Percentiles rank a stretch among this genome's conserved stretches.
Evolutionary conservation across 371 early-diverging fungal species (phyloP).

Genomic region (Mortierella sp.): DNA sequence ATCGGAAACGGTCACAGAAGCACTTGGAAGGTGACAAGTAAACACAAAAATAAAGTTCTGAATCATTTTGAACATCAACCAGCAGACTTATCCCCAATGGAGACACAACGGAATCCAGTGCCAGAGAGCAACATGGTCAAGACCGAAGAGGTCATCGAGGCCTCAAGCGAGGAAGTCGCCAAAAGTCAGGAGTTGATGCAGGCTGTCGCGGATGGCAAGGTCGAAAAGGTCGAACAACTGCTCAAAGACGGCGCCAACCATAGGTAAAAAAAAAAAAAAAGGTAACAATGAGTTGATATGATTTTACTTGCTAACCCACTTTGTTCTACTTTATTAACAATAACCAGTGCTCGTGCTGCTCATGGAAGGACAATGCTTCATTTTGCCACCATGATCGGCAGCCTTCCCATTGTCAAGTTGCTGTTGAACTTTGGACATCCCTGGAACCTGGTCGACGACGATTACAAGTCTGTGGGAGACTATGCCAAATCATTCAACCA

Average conservation of each 20-base stretch:
- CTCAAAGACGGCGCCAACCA: constrained; percentile 49
- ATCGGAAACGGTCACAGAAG: too few relatives aligned
- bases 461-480: constrained; percentile 76
- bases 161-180: constrained; percentile 41
- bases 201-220: constrained; percentile 44
- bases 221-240: constrained; percentile 25
- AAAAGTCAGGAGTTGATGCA: constrained; percentile 48
- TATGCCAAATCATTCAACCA: constrained; percentile 70
- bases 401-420: constrained; percentile 67
- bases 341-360: constrained; percentile 37
- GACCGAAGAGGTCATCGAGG: constrained; percentile 46
- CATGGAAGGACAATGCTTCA: constrained; percentile 66
- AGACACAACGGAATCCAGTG: constrained; percentile 35
- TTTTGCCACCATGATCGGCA: constrained; percentile 67
- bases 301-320: too few relatives aligned
- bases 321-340: too few relatives aligned
- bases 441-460: constrained; percentile 80
- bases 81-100: not conserved
- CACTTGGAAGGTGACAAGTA: too few relatives aligned
- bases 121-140: constrained; percentile 47
- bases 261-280: constrained; percentile 19
- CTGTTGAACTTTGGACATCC: constrained; percentile 68
- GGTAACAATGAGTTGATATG: not conserved
- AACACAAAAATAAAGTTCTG: not conserved
- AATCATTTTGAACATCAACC: not conserved